Base-by-base conservation (phyloP, 2,329 filamentous ascomycete species). In the Pseudomassariella vexata region DNA sequence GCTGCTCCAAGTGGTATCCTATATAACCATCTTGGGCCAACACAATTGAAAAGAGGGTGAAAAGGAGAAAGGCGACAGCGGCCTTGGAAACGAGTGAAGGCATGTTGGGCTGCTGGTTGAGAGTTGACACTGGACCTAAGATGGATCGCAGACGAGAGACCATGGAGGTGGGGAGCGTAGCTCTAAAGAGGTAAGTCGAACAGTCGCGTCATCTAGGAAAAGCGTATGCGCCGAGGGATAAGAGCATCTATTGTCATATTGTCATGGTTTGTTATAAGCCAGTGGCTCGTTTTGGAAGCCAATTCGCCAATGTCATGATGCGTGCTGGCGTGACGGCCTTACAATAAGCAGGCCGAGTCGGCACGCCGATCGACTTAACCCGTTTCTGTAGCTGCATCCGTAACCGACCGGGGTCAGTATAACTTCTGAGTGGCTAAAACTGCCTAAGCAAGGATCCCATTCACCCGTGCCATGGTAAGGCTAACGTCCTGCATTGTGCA, bases 1-100 rank as follows among this genome's bases (percentile, higher is more conserved):
- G 60, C 32, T 69, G 56, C 19, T 65, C 55, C 38, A 77, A 66
- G 28, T 63, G 59, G 52, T 77, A 78, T 30, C 71, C 73, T 11
- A 68, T 62, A 48, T 79, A 79, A 39, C 73, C 71, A 37, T 64
- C 56, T 28, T 47, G 42, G 6, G 45, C 47, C 17, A 47, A 9
- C n/a, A 28, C 30, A 26, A 35, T 11, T 15, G 46, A 40, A 34
- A 44, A 37, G 31, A 39, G 36, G 10, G 44, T 35, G 17, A 63
- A 25, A 18, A 60, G 41, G 35, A 60, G 38, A 31, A 55, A 36
- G 32, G 49, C 43, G 22, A 54, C 17, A n/a, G n/a, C n/a, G 5
- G 38, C 32, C 36, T 40, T 43, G 10, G 38, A 37, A 36, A 41
- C 11, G 38, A 44, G 37, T 25, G 42, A 20, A 34, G 29, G 44